Evolutionary conservation across 2,329 filamentous ascomycete species (phyloP).

Genomic region (Colletotrichum theobromicola): DNA sequence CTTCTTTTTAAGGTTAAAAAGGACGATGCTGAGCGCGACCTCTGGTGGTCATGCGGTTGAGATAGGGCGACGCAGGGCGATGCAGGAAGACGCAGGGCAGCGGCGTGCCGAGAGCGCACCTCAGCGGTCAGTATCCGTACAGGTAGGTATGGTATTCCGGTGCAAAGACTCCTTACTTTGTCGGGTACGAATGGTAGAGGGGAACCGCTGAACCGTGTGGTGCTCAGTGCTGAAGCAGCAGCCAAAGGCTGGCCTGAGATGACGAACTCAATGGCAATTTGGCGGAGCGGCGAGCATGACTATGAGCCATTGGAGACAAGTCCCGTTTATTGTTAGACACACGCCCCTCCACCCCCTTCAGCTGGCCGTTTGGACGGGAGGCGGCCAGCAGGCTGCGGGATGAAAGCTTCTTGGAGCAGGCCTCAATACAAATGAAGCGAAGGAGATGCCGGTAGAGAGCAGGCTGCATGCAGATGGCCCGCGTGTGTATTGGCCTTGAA

Average conservation of each 20-base stretch:
- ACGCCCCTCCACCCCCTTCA: neutral
- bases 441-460: neutral
- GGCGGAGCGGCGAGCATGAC: neutral
- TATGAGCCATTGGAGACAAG: neutral
- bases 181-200: neutral
- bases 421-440: neutral
- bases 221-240: neutral
- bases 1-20: neutral
- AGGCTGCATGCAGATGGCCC: neutral
- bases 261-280: neutral
- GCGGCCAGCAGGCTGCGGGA: neutral
- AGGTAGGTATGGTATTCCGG: neutral
- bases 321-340: neutral
- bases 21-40: neutral
- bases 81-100: neutral
- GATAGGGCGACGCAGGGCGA: neutral
- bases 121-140: neutral
- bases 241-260: neutral
- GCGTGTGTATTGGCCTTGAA: neutral
- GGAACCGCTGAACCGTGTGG: conserved; percentile 17
- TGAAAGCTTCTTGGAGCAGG: neutral
- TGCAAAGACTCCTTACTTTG: neutral
- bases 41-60: neutral
- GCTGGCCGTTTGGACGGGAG: neutral
- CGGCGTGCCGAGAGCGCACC: neutral